Percentiles rank a stretch among this genome's conserved stretches.
Conservation (phyloP, 1,139 yeast species). For the Debaryomyces psychrophilus region DNA sequence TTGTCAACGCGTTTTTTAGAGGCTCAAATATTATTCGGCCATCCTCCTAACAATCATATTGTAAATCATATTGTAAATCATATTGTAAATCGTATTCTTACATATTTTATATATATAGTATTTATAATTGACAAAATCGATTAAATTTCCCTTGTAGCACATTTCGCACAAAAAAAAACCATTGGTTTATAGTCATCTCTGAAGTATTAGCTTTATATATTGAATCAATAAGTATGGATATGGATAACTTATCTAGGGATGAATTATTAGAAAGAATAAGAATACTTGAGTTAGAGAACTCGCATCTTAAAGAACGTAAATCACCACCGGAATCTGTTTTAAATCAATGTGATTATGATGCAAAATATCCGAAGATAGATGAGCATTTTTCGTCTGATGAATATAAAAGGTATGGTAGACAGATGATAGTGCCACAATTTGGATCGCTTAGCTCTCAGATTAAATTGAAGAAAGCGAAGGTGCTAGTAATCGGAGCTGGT, state of each 20-base stretch:
- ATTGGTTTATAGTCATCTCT: not conserved
- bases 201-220: not conserved
- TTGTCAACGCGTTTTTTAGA: not conserved
- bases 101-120: not conserved
- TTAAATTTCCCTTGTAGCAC: not conserved
- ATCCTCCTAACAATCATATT: not conserved
- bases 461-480: slow-evolving; percentile 55
- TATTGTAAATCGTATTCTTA: not conserved
- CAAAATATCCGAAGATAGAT: slow-evolving; percentile 13
- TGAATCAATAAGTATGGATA: not conserved
- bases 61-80: not conserved
- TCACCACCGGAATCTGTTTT: not conserved
- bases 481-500: slow-evolving; percentile 92
- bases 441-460: slow-evolving; percentile 62
- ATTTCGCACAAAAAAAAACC: not conserved
- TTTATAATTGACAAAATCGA: not conserved
- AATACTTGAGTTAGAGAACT: slow-evolving; percentile 31
- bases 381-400: slow-evolving; percentile 56
- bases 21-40: not conserved
- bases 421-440: slow-evolving; percentile 85
- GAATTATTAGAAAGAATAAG: slow-evolving; percentile 25
- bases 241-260: slow-evolving; percentile 16
- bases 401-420: slow-evolving; percentile 86
- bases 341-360: not conserved
- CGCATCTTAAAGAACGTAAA: slow-evolving; percentile 16